phyloP scores from a whole-genome alignment of 73 alveolate genomes.

The Tetrahymena borealis region DNA sequence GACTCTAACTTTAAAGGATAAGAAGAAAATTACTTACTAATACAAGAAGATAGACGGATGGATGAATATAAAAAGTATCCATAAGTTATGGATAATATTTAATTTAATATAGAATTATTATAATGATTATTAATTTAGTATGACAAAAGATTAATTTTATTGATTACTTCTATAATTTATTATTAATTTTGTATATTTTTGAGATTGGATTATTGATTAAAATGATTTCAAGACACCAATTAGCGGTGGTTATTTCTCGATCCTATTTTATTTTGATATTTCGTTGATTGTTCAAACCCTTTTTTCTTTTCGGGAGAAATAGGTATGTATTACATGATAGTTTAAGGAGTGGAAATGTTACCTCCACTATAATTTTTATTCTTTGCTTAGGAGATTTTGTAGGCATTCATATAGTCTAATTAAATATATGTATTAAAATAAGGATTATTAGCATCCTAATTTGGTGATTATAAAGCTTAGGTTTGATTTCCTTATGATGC shows the following conservation, averaged over 20 bases:
- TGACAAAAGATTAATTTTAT: too few species aligned
- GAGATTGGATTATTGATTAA: too few species aligned
- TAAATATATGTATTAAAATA: not conserved
- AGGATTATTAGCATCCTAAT: not conserved
- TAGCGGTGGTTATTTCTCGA: not conserved
- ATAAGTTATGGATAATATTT: too few species aligned
- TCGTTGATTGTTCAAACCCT: not conserved
- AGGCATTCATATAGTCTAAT: not conserved
- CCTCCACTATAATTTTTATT: not conserved
- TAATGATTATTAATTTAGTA: too few species aligned
- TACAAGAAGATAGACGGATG: too few species aligned
- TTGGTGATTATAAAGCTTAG: not conserved
- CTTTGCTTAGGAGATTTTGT: not conserved
- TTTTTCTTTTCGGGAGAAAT: not conserved
- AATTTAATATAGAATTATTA: too few species aligned
- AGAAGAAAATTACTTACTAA: too few species aligned
- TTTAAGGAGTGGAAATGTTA: not conserved
- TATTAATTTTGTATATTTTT: too few species aligned
- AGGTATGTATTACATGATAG: not conserved
- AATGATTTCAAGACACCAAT: not conserved
- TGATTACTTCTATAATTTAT: too few species aligned
- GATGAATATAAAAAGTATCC: too few species aligned
- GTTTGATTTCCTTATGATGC: not conserved
- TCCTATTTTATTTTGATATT: not conserved
- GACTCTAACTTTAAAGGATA: too few species aligned